phyloP scores from a whole-genome alignment of 176 grass and related monocot genomes.

The Typha latifolia region DNA sequence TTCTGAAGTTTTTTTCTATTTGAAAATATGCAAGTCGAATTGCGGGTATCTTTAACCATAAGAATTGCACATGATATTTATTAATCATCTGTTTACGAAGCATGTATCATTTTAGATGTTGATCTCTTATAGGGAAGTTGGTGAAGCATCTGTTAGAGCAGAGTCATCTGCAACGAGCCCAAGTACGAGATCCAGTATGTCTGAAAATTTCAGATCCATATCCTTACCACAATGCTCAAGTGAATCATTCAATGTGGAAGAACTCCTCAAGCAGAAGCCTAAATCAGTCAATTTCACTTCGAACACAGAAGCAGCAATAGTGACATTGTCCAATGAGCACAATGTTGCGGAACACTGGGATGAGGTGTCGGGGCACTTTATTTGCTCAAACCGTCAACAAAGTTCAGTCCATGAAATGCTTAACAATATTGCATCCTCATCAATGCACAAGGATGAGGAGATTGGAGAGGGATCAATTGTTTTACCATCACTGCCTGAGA shows the following conservation, averaged over 20 bases:
- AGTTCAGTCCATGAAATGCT: not conserved
- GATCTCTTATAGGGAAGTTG: constrained; percentile 22
- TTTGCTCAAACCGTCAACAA: not conserved
- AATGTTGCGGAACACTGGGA: not conserved
- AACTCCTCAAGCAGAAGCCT: not conserved
- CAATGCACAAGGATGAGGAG: not conserved
- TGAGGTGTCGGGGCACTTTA: not conserved
- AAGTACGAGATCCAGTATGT: constrained; percentile 24
- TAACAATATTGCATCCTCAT: not conserved
- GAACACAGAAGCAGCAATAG: not conserved
- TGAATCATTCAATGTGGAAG: constrained; percentile 13
- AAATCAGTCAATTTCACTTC: not conserved
- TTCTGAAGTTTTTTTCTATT: too few species aligned
- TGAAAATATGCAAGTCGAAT: too few species aligned
- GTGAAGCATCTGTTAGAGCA: constrained; percentile 23
- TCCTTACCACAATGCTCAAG: constrained; percentile 3
- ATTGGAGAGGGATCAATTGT: constrained; percentile 8
- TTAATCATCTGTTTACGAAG: too few species aligned
- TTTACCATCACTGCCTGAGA: not conserved
- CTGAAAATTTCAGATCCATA: constrained; percentile 21
- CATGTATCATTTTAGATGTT: too few species aligned
- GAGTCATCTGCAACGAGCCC: constrained; percentile 30
- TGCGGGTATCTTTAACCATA: too few species aligned
- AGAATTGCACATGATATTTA: too few species aligned
- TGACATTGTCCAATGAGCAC: too few species aligned